Evolutionary conservation across 306 rosid genomes (phyloP), one percentile per base, ranked within the genome.

Genomic region (Geum urbanum): DNA sequence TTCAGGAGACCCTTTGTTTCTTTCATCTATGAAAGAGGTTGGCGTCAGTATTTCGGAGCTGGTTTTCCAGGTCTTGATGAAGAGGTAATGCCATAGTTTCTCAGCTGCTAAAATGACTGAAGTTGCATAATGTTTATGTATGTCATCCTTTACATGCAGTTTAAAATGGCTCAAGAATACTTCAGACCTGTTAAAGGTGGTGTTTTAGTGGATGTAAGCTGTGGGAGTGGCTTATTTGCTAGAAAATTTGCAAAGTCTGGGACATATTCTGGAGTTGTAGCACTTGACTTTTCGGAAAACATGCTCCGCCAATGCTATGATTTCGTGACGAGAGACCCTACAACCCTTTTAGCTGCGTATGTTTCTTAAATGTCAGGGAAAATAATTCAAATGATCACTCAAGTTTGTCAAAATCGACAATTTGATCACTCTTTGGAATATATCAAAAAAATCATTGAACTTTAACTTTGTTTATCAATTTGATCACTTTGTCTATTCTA

Each of bases 1-100:
- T 92, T 92, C 40, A 90, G 98, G 94, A 92, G 89, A 78, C 98
- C 98, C 5, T 89, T 90, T 48, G 98, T 92, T 81, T 88, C 98
- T 48, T 92, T 88, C 82, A 82, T 92, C 63, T 90, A 90, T 45
- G 96, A 92, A 81, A 86, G 98, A 86, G 97, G 98, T 24, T 92
- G 98, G 98, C 98, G 98, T 69, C 98, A 92, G 69, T 88, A 85
- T 80, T 92, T 92, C 69, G 85, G 72, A 72, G 85, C 90, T 59
- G 97, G 98, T 50, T 92, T 90, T 77, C 97, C 96, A 10, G 97
- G 98, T 74, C 96, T 80, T 27, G 97, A 88, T 81, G 94, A 86
- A 85, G 98, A 92, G 89, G 98, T 88, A 73, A 73, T 18, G 10
- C 50, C 13, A 45, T 19, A 11, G 22, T 39, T 68, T 4, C 37